Evolutionary conservation across 176 grass and related monocot genomes (phyloP).

Genomic region (Stipa capillata): DNA sequence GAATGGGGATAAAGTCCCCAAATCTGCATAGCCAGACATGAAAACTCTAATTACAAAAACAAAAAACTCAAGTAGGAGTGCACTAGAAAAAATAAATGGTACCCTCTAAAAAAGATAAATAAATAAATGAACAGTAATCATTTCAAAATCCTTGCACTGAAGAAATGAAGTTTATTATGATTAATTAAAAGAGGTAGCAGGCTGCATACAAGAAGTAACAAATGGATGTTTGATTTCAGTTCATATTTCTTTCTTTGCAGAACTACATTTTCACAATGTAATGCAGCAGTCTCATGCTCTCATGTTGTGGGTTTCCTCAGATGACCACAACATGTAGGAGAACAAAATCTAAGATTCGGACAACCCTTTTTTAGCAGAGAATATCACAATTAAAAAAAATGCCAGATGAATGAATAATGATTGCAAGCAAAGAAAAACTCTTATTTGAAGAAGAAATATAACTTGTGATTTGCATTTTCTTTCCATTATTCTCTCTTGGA

Average conservation of each 20-base stretch:
- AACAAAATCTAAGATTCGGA: neutral
- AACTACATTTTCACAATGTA: conserved; percentile 24
- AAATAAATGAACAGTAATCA: neutral
- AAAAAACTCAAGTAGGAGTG: neutral
- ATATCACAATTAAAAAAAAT: neutral
- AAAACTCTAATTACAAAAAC: neutral
- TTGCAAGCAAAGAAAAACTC: conserved; percentile 16
- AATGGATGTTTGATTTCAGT: neutral
- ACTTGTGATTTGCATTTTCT: neutral
- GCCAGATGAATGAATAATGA: neutral
- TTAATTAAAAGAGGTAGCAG: neutral
- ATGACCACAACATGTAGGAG: neutral
- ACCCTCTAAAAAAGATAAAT: neutral
- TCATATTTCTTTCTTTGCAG: neutral
- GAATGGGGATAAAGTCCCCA: conserved; percentile 43
- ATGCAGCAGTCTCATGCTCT: neutral
- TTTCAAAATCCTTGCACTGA: conserved; percentile 1
- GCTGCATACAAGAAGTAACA: neutral
- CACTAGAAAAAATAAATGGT: neutral
- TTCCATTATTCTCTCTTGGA: neutral
- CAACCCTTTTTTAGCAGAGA: neutral
- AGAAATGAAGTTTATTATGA: neutral
- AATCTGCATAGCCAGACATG: conserved; percentile 50
- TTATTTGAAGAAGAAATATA: neutral
- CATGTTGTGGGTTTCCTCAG: neutral